Conservation (phyloP, 164 flowering plant species). For the Kingdonia uniflora region DNA sequence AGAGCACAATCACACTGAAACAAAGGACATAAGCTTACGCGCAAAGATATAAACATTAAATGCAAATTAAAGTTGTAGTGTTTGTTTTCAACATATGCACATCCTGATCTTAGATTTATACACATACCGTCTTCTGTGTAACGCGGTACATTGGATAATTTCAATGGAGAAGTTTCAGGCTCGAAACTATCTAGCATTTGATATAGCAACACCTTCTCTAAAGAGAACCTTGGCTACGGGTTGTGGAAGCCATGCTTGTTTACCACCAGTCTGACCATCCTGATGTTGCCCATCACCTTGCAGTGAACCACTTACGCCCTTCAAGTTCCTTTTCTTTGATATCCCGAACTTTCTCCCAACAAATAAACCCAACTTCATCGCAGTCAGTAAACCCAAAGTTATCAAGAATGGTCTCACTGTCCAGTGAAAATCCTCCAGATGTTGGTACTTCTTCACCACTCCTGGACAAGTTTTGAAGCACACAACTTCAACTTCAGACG, state of each 20-base stretch:
- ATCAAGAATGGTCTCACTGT: slow-evolving; percentile 73
- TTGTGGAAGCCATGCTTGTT: slow-evolving; percentile 54
- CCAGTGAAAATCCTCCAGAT: slow-evolving; percentile 95
- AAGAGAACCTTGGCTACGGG: slow-evolving; percentile 53
- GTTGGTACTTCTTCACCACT: slow-evolving; percentile 68
- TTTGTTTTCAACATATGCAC: too few relatives aligned
- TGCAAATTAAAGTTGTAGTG: too few relatives aligned
- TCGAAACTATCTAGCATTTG: slow-evolving; percentile 2
- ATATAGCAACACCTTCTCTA: slow-evolving; percentile 19
- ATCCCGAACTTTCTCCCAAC: slow-evolving; percentile 45
- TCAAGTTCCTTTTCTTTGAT: slow-evolving; percentile 25
- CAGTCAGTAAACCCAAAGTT: slow-evolving; percentile 68
- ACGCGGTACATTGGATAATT: too few relatives aligned
- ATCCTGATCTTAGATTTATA: not conserved
- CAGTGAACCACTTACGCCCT: slow-evolving; percentile 9
- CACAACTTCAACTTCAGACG: slow-evolving; percentile 81
- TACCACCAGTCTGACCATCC: slow-evolving; percentile 22
- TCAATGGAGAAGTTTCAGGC: too few relatives aligned
- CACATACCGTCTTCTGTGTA: not conserved
- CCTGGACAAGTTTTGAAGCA: slow-evolving; percentile 46
- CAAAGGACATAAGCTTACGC: too few relatives aligned
- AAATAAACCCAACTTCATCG: slow-evolving; percentile 54
- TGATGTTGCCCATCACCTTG: slow-evolving; percentile 22
- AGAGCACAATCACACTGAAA: too few relatives aligned
- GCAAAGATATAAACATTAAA: too few relatives aligned